phyloP scores from a whole-genome alignment of 2,329 filamentous ascomycete species.

The Aspergillus hiratsukae region DNA sequence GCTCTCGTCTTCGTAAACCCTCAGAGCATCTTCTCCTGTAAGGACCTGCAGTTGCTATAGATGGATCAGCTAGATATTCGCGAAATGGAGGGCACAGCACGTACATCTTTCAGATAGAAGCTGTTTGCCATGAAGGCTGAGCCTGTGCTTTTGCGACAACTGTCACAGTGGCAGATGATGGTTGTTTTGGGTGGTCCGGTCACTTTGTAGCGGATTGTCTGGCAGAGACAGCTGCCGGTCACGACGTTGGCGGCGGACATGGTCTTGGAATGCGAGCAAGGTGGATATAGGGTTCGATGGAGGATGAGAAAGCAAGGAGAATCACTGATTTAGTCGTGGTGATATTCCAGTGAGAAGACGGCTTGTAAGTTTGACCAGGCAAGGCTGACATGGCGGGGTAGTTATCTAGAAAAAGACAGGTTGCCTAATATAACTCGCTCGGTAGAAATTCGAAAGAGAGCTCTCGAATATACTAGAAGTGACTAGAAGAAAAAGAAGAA shows the following conservation, averaged over 20 bases:
- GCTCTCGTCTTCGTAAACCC: constrained; percentile 11
- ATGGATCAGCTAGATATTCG: background rate
- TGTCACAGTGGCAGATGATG: constrained; percentile 21
- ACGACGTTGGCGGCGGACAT: background rate
- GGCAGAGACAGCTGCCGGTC: constrained; percentile 20
- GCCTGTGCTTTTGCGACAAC: constrained; percentile 19
- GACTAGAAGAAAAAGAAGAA: too few relatives aligned
- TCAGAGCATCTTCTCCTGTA: constrained; percentile 9
- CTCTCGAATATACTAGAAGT: too few relatives aligned
- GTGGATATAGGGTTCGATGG: too few relatives aligned
- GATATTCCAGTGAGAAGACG: too few relatives aligned
- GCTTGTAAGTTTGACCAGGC: too few relatives aligned
- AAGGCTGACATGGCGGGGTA: too few relatives aligned
- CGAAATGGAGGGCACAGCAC: background rate
- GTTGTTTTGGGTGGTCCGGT: constrained; percentile 9
- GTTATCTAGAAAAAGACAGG: too few relatives aligned
- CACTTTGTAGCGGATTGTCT: constrained; percentile 15
- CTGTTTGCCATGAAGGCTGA: constrained; percentile 20
- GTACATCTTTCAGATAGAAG: constrained; percentile 11
- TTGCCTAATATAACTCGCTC: too few relatives aligned
- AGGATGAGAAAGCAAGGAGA: too few relatives aligned
- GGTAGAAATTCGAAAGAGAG: too few relatives aligned
- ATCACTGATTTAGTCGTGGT: too few relatives aligned
- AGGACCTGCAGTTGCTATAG: constrained; percentile 10
- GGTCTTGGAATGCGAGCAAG: background rate